Evolutionary conservation across 2,329 filamentous ascomycete species (phyloP).

Genomic region (Rhinocladiella mackenziei): DNA sequence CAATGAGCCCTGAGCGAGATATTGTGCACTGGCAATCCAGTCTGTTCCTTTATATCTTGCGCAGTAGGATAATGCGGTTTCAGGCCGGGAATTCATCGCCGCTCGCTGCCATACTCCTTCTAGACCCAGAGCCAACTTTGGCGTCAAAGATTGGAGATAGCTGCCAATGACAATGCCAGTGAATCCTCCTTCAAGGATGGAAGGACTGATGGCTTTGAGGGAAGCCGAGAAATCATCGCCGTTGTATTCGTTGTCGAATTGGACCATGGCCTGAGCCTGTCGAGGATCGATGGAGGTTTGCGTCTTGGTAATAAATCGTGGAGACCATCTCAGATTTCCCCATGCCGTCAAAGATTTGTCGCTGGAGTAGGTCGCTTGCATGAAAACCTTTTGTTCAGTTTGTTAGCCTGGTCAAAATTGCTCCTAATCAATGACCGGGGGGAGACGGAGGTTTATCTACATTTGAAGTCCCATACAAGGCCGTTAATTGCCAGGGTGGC

Average conservation of each 20-base stretch:
- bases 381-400: conserved; percentile 67
- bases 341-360: conserved; percentile 81
- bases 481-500: conserved; percentile 92
- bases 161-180: conserved; percentile 95
- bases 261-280: conserved; percentile 77
- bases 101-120: conserved; percentile 93
- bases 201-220: conserved; percentile 94
- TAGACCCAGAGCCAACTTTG: conserved; percentile 77
- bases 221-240: conserved; percentile 90
- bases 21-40: conserved; percentile 88
- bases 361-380: conserved; percentile 93
- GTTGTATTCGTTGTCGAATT: conserved; percentile 92
- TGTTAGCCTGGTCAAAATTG: background rate
- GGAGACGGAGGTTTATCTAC: conserved; percentile 48
- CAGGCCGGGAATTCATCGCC: conserved; percentile 78
- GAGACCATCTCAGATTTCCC: conserved; percentile 88
- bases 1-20: conserved; percentile 81
- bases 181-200: conserved; percentile 80
- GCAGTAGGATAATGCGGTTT: conserved; percentile 84
- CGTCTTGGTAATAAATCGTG: conserved; percentile 76
- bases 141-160: conserved; percentile 91
- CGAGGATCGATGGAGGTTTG: conserved; percentile 79
- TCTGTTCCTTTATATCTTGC: conserved; percentile 86
- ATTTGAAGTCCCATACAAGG: conserved; percentile 88
- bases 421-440: background rate